Evolutionary conservation across 768 basidiomycete species (phyloP).

Genomic region (Arthromyces matolae): DNA sequence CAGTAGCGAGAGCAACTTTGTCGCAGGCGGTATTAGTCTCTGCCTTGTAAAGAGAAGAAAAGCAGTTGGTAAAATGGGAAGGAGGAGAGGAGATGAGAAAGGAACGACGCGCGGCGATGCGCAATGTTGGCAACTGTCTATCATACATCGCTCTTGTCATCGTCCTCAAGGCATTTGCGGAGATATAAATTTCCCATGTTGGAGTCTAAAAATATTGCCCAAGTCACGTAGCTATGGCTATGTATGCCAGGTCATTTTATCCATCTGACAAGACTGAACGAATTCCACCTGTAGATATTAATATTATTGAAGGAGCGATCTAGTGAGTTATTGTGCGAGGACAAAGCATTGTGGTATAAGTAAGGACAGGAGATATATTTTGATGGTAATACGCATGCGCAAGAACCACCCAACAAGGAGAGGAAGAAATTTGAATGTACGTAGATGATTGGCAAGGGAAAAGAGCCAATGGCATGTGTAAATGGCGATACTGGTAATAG

Average conservation of each 20-base stretch:
- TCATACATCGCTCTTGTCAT: too few relatives aligned
- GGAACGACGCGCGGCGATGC: not conserved
- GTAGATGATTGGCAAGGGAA: slow-evolving; percentile 16
- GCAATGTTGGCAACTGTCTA: too few relatives aligned
- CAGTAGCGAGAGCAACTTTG: too few relatives aligned
- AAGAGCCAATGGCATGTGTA: slow-evolving; percentile 20
- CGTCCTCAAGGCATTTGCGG: too few relatives aligned
- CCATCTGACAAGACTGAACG: too few relatives aligned
- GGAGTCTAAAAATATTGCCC: too few relatives aligned
- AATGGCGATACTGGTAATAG: slow-evolving; percentile 29
- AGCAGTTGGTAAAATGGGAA: not conserved
- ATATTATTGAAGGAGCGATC: slow-evolving; percentile 19
- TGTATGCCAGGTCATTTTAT: too few relatives aligned
- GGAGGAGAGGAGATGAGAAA: not conserved
- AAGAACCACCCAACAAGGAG: slow-evolving; percentile 4
- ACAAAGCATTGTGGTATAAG: slow-evolving; percentile 21
- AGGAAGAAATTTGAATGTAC: slow-evolving; percentile 9
- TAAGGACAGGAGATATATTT: slow-evolving; percentile 18
- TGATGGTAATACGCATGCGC: slow-evolving; percentile 2
- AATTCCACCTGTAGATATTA: slow-evolving; percentile 1
- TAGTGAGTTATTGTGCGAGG: slow-evolving; percentile 19
- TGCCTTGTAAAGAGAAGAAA: not conserved
- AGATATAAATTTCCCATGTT: too few relatives aligned
- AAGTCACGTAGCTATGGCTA: too few relatives aligned
- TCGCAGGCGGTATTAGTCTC: not conserved